phyloP scores from a whole-genome alignment of 1,139 yeast species.

The Diutina mesorugosa region DNA sequence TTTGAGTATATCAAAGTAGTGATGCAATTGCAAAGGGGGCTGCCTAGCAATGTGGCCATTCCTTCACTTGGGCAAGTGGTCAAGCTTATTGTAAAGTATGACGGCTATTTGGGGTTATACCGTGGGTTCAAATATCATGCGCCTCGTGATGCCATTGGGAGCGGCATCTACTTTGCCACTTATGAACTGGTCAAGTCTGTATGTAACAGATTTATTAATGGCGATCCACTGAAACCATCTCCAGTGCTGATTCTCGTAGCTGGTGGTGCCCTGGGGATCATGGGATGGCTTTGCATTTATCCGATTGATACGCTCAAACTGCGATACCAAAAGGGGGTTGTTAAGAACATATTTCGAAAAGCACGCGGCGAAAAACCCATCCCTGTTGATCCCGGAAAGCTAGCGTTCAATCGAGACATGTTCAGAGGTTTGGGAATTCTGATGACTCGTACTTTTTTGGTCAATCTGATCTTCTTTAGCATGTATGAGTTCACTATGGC shows the following conservation, averaged over 20 bases:
- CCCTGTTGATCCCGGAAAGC: slow-evolving; percentile 17
- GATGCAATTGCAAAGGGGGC: neutral
- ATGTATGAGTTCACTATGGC: slow-evolving; percentile 54
- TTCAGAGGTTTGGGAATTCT: slow-evolving; percentile 74
- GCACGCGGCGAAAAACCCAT: slow-evolving; percentile 29
- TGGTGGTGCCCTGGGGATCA: slow-evolving; percentile 71
- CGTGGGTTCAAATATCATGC: slow-evolving; percentile 64
- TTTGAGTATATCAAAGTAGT: slow-evolving; percentile 68
- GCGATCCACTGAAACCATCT: slow-evolving; percentile 16
- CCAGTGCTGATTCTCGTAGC: slow-evolving; percentile 35
- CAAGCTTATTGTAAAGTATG: slow-evolving; percentile 38
- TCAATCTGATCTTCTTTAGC: slow-evolving; percentile 68
- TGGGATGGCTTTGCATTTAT: slow-evolving; percentile 62
- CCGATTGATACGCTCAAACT: slow-evolving; percentile 77
- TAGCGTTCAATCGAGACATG: slow-evolving; percentile 33
- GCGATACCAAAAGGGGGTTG: slow-evolving; percentile 60
- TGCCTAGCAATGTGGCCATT: slow-evolving; percentile 4
- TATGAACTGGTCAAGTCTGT: slow-evolving; percentile 60
- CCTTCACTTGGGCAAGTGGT: slow-evolving; percentile 23
- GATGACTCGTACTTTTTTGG: slow-evolving; percentile 53
- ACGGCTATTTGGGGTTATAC: slow-evolving; percentile 55
- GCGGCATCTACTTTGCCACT: slow-evolving; percentile 62
- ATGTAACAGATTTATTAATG: slow-evolving; percentile 20
- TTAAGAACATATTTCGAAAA: slow-evolving; percentile 46
- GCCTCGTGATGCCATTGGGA: slow-evolving; percentile 53